A percentile compares a stretch with the other conserved stretches of the same genome.
Conservation (phyloP, 2,329 filamentous ascomycete species). For the Cladobotryum mycophilum region DNA sequence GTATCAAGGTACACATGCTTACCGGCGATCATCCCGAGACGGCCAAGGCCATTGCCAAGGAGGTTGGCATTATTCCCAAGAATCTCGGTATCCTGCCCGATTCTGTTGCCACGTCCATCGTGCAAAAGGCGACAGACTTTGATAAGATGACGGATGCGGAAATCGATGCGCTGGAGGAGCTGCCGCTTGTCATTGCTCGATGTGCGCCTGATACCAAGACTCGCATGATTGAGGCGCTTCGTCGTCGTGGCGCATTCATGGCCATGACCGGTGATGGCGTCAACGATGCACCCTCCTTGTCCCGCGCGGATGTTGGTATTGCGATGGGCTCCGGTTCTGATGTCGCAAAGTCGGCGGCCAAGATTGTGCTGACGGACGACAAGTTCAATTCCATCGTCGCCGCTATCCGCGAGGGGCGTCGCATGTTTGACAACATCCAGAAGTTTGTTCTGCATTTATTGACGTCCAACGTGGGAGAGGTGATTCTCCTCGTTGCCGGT, state of each 20-base stretch:
- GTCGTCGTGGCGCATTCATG: conserved; percentile 67
- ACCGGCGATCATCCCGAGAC: conserved; percentile 78
- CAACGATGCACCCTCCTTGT: conserved; percentile 78
- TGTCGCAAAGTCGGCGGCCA: conserved; percentile 75
- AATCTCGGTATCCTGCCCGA: conserved; percentile 55
- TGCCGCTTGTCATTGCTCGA: conserved; percentile 76
- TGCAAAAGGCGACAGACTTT: conserved; percentile 72
- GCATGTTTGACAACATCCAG: conserved; percentile 85
- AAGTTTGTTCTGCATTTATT: conserved; percentile 80
- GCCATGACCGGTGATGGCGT: conserved; percentile 89
- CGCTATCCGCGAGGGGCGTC: conserved; percentile 73
- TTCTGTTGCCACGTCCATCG: conserved; percentile 59
- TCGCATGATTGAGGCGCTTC: conserved; percentile 83
- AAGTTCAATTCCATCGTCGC: conserved; percentile 84
- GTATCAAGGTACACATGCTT: conserved; percentile 77
- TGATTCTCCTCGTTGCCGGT: conserved; percentile 73
- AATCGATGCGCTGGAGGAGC: conserved; percentile 66
- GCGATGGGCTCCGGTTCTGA: conserved; percentile 87
- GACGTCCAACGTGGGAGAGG: conserved; percentile 77
- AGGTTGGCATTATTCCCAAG: conserved; percentile 69
- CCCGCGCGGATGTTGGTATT: conserved; percentile 77
- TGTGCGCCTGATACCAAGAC: conserved; percentile 84
- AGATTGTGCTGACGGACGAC: conserved; percentile 80
- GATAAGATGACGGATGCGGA: conserved; percentile 69
- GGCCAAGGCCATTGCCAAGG: conserved; percentile 68